Conservation (phyloP, 768 basidiomycete species). For the Suillus clintonianus region DNA sequence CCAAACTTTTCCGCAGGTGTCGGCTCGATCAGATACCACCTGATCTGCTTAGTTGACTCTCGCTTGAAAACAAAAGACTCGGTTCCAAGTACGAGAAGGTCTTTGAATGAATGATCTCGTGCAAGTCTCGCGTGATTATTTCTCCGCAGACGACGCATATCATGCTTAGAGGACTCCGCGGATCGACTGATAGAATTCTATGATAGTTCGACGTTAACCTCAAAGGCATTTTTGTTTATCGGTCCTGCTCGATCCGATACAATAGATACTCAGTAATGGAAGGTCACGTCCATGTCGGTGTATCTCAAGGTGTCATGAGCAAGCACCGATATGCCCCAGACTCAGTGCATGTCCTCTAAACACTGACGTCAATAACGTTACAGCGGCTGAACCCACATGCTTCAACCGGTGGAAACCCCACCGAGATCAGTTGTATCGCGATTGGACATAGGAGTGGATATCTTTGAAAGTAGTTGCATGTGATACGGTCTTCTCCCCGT, state of each 20-base stretch:
- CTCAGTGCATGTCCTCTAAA: not conserved
- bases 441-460: not conserved
- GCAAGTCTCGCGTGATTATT: not conserved
- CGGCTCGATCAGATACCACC: not conserved
- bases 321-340: not conserved
- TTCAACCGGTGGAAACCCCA: not conserved
- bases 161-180: not conserved
- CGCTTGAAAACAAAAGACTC: not conserved
- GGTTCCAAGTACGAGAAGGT: not conserved
- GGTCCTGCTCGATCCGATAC: not conserved
- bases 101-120: not conserved
- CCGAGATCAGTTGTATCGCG: not conserved
- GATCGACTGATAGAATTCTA: not conserved
- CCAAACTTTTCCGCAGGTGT: not conserved
- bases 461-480: not conserved
- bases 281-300: not conserved
- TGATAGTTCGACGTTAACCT: not conserved
- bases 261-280: not conserved
- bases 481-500: not conserved
- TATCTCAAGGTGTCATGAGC: not conserved
- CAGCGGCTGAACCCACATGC: not conserved
- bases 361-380: not conserved
- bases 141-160: not conserved
- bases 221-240: not conserved
- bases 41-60: not conserved